Evolutionary conservation across 2,329 filamentous ascomycete genomes (phyloP).

Genomic region (Pezicula neosporulosa): DNA sequence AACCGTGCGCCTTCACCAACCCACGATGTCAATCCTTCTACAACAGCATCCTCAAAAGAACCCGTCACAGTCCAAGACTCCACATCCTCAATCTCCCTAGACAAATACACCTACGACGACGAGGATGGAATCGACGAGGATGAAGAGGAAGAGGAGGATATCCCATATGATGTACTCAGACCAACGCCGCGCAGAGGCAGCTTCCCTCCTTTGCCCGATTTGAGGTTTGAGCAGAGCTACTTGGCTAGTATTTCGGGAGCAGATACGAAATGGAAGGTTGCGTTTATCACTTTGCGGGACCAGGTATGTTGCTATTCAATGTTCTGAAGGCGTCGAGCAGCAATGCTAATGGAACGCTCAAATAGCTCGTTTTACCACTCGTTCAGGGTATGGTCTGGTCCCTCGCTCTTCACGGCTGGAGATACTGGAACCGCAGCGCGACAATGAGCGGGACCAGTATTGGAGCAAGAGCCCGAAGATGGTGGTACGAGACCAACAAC

Average conservation of each 20-base stretch:
- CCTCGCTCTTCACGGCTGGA: conserved; percentile 80
- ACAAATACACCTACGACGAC: conserved; percentile 31
- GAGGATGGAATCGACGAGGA: conserved; percentile 36
- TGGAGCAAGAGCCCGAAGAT: conserved; percentile 75
- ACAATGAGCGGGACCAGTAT: conserved; percentile 72
- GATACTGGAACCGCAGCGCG: conserved; percentile 79
- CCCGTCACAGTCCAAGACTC: conserved; percentile 45
- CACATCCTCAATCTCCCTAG: conserved; percentile 22
- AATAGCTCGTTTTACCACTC: conserved; percentile 77
- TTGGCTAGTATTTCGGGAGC: conserved; percentile 81
- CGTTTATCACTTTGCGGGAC: conserved; percentile 82
- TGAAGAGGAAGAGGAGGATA: conserved; percentile 59
- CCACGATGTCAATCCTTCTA: conserved; percentile 79
- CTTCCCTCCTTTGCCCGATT: conserved; percentile 72
- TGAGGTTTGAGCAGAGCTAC: conserved; percentile 98
- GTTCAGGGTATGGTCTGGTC: conserved; percentile 89
- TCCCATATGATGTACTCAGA: conserved; percentile 63
- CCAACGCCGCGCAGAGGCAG: conserved; percentile 47
- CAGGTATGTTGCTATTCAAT: conserved; percentile 55
- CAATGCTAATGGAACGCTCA: not conserved
- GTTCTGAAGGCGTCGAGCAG: not conserved
- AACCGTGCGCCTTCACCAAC: conserved; percentile 65
- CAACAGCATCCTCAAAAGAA: conserved; percentile 63
- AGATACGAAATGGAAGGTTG: conserved; percentile 74
- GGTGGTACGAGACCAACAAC: conserved; percentile 96